A percentile compares a stretch with the other conserved stretches of the same genome.
phyloP scores from a whole-genome alignment of 2,329 filamentous ascomycete species.

The Thielaviopsis punctulata region DNA sequence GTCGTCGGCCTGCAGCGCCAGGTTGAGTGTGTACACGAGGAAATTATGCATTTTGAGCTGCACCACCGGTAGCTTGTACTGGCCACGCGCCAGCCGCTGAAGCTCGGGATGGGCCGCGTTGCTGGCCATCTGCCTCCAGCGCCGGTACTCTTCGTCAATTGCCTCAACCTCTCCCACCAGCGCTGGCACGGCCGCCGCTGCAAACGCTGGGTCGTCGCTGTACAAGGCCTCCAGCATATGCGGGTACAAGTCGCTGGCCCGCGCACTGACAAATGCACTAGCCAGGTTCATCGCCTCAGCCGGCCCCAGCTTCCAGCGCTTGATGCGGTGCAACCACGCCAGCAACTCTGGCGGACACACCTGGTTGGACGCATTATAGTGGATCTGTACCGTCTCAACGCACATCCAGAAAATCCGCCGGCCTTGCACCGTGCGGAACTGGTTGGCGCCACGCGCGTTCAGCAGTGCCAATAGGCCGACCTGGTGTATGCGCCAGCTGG shows the following conservation, averaged over 20 bases:
- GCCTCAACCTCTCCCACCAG: not conserved
- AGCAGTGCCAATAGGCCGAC: conserved; percentile 6
- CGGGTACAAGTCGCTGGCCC: conserved; percentile 7
- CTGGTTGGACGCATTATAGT: conserved; percentile 7
- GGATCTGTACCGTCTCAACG: conserved; percentile 10
- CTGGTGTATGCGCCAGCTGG: conserved; percentile 9
- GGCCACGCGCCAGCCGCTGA: not conserved
- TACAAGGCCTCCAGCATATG: conserved; percentile 1
- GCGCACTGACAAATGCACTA: conserved; percentile 3
- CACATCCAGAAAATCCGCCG: conserved; percentile 11
- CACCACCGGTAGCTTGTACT: conserved; percentile 9
- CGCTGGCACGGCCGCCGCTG: not conserved
- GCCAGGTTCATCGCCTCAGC: conserved; percentile 1
- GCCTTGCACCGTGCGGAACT: conserved; percentile 6
- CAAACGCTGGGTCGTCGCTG: conserved; percentile 2
- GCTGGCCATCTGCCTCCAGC: not conserved
- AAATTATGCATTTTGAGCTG: conserved; percentile 10
- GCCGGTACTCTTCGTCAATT: conserved; percentile 3
- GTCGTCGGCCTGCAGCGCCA: not conserved
- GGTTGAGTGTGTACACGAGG: conserved; percentile 6
- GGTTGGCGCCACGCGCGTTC: conserved; percentile 4
- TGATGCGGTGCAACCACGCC: conserved; percentile 6
- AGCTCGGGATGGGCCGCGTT: not conserved
- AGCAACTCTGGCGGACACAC: conserved; percentile 3
- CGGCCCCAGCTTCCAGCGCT: conserved; percentile 1